Evolutionary conservation across 768 basidiomycete species (phyloP).

Genomic region (Russula ochroleuca): DNA sequence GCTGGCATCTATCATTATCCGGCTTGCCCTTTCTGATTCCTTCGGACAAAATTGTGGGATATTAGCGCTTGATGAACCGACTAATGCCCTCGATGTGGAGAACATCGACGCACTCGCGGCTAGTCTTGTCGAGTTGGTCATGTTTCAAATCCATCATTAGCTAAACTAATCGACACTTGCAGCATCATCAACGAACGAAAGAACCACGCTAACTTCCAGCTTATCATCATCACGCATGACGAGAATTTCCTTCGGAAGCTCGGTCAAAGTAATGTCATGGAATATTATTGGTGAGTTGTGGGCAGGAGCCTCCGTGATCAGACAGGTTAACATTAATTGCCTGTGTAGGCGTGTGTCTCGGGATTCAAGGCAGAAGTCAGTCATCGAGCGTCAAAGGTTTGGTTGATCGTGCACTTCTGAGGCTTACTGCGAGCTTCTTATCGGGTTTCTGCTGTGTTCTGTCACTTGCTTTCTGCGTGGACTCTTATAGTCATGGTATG

Average conservation of each 20-base stretch:
- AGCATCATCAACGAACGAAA: conserved; percentile 95
- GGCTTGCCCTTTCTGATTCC: conserved; percentile 93
- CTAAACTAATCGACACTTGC: conserved; percentile 16
- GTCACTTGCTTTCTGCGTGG: background rate
- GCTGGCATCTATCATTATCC: conserved; percentile 95
- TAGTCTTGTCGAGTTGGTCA: conserved; percentile 83
- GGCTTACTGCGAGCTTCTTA: background rate
- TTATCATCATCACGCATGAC: conserved; percentile 96
- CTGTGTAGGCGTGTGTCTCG: conserved; percentile 76
- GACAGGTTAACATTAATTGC: conserved; percentile 3
- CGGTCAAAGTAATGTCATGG: conserved; percentile 88
- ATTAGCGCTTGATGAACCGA: conserved; percentile 95
- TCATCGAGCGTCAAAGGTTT: conserved; percentile 35
- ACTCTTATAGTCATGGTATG: background rate
- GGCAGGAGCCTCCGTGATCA: background rate
- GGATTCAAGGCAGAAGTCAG: conserved; percentile 46
- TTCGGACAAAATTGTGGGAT: conserved; percentile 98
- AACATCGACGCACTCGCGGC: conserved; percentile 93
- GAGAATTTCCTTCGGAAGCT: conserved; percentile 90
- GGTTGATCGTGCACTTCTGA: conserved; percentile 10
- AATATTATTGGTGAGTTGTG: conserved; percentile 77
- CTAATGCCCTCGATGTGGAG: conserved; percentile 93
- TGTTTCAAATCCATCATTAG: background rate
- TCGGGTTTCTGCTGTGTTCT: background rate
- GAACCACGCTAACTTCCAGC: conserved; percentile 87